phyloP scores from a whole-genome alignment of 352 stramenopile genomes.

The Pythium brachiatum region DNA sequence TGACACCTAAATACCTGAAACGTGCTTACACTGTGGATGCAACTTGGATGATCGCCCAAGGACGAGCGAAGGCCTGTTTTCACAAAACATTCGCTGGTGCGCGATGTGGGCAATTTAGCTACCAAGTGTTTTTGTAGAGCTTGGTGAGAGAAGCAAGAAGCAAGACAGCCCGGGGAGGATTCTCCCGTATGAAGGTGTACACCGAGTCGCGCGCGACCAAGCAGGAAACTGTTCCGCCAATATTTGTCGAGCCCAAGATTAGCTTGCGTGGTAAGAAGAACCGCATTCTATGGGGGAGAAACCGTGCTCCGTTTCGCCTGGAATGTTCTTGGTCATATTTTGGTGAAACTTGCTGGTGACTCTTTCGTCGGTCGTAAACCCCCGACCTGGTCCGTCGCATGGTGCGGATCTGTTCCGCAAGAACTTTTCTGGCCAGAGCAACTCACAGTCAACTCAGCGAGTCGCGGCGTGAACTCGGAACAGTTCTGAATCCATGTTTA shows the following conservation, averaged over 20 bases:
- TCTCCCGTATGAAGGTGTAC: not conserved
- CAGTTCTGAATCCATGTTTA: not conserved
- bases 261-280: too few species aligned
- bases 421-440: not conserved
- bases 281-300: too few species aligned
- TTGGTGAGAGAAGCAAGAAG: not conserved
- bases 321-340: conserved; percentile 2
- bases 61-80: too few species aligned
- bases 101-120: too few species aligned
- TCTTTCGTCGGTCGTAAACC: not conserved
- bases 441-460: not conserved
- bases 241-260: not conserved
- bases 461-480: not conserved
- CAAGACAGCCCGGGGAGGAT: too few species aligned
- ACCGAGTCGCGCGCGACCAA: not conserved
- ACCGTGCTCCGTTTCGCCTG: not conserved
- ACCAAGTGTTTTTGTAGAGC: not conserved
- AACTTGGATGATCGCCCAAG: too few species aligned
- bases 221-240: not conserved
- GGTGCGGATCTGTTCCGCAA: not conserved
- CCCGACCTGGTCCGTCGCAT: not conserved
- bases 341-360: not conserved
- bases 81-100: too few species aligned
- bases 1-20: too few species aligned
- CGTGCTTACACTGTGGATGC: too few species aligned